Conservation (phyloP, 2,329 filamentous ascomycete species). For the Pseudogymnoascus sp. region DNA sequence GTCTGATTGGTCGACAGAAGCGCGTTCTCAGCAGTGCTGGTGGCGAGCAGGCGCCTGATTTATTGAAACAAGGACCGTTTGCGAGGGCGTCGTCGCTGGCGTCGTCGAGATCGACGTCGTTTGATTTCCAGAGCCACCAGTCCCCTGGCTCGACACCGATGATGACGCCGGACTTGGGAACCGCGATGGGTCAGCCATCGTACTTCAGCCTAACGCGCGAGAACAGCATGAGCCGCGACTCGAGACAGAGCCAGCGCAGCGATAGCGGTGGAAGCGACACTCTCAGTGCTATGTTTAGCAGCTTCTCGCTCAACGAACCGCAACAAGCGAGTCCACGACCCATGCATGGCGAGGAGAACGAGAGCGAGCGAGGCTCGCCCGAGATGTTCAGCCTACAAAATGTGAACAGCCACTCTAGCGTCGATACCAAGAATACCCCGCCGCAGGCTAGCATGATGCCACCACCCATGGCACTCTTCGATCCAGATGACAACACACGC, state of each 20-base stretch:
- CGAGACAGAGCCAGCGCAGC: slow-evolving; percentile 72
- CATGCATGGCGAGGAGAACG: slow-evolving; percentile 62
- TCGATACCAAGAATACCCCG: slow-evolving; percentile 48
- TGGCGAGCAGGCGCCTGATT: slow-evolving; percentile 79
- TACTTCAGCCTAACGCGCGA: slow-evolving; percentile 77
- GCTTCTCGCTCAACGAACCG: slow-evolving; percentile 63
- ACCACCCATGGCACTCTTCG: slow-evolving; percentile 89
- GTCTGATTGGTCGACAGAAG: slow-evolving; percentile 91
- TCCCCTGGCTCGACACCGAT: slow-evolving; percentile 81
- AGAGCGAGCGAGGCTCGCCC: slow-evolving; percentile 61
- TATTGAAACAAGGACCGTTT: slow-evolving; percentile 88
- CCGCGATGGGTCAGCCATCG: slow-evolving; percentile 70
- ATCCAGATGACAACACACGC: slow-evolving; percentile 85
- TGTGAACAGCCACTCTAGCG: slow-evolving; percentile 30
- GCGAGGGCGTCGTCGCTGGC: slow-evolving; percentile 74
- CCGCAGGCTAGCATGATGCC: slow-evolving; percentile 66
- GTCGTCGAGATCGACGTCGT: slow-evolving; percentile 87
- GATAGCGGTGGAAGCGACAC: slow-evolving; percentile 89
- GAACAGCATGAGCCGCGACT: slow-evolving; percentile 48
- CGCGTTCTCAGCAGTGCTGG: slow-evolving; percentile 72
- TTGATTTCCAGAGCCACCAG: slow-evolving; percentile 72
- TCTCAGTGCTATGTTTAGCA: slow-evolving; percentile 71
- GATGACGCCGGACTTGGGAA: slow-evolving; percentile 67
- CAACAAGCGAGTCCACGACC: slow-evolving; percentile 29
- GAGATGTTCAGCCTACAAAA: slow-evolving; percentile 62